Percentiles rank a stretch among this genome's conserved stretches.
Conservation (phyloP, 1,139 yeast species). For the Suhomyces maxii region DNA sequence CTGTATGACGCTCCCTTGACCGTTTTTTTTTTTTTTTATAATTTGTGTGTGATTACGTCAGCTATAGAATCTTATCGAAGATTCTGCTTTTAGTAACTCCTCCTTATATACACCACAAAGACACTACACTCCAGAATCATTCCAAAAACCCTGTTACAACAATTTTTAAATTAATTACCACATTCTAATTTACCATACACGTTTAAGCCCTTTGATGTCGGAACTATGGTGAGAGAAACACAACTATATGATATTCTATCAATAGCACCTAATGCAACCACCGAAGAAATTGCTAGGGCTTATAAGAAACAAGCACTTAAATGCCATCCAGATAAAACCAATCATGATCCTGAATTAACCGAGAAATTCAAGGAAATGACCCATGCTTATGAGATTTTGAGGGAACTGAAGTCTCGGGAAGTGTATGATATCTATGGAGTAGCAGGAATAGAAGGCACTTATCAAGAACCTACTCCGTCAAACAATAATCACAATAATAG, state of each 20-base stretch:
- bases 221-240: constrained; percentile 32
- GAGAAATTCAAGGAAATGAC: constrained; percentile 47
- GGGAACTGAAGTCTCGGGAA: constrained; percentile 30
- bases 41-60: constrained; percentile 6
- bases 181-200: too few relatives aligned
- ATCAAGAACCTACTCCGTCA: constrained; percentile 10
- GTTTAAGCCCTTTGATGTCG: neutral
- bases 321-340: constrained; percentile 51
- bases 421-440: constrained; percentile 43
- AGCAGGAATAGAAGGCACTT: constrained; percentile 39
- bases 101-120: constrained; percentile 1
- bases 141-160: too few relatives aligned
- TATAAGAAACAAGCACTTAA: constrained; percentile 43
- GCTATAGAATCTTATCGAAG: constrained; percentile 13
- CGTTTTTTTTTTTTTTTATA: too few relatives aligned
- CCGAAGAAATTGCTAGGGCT: constrained; percentile 42
- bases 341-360: constrained; percentile 44
- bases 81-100: constrained; percentile 1
- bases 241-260: constrained; percentile 39
- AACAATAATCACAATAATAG: constrained; percentile 1
- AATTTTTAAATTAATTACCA: too few relatives aligned
- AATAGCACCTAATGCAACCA: constrained; percentile 34
- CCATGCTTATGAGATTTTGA: constrained; percentile 43
- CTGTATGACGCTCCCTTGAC: too few relatives aligned
- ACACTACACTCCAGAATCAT: neutral